Conservation (phyloP, 495 filamentous ascomycete genomes). For the Thermothielavioides terrestris region DNA sequence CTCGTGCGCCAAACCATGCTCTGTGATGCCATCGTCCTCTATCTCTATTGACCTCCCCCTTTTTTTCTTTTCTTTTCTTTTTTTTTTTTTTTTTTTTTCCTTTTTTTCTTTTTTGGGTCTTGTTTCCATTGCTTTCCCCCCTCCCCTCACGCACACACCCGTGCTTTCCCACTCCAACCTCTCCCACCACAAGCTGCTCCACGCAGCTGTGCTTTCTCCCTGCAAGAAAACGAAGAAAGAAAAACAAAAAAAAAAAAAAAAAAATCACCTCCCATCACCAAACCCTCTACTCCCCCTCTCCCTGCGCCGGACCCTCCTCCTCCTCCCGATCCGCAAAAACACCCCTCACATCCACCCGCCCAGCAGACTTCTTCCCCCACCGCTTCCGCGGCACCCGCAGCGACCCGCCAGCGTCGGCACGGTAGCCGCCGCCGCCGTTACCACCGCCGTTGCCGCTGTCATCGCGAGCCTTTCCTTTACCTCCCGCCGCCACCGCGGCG, state of each 20-base stretch:
- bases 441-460: no score
- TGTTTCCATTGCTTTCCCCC: background rate
- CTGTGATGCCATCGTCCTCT: no score
- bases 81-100: background rate
- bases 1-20: background rate
- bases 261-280: no score
- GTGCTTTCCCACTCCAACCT: no score
- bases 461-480: no score
- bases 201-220: no score
- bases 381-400: conserved; percentile 1
- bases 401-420: conserved; percentile 10
- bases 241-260: no score
- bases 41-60: background rate
- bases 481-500: no score
- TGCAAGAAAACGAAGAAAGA: no score
- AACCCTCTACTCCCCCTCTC: background rate
- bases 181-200: no score
- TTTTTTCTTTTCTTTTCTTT: background rate
- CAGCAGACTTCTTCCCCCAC: background rate
- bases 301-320: background rate
- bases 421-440: background rate
- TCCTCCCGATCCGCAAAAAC: background rate
- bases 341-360: background rate
- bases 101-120: background rate
- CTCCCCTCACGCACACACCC: no score